A percentile compares a stretch with the other conserved stretches of the same genome.
These are phyloP conservation scores for Gyromitra esculenta DNA, from an alignment of 2,329 filamentous ascomycete species.

Conservation along the genomic window DNA sequence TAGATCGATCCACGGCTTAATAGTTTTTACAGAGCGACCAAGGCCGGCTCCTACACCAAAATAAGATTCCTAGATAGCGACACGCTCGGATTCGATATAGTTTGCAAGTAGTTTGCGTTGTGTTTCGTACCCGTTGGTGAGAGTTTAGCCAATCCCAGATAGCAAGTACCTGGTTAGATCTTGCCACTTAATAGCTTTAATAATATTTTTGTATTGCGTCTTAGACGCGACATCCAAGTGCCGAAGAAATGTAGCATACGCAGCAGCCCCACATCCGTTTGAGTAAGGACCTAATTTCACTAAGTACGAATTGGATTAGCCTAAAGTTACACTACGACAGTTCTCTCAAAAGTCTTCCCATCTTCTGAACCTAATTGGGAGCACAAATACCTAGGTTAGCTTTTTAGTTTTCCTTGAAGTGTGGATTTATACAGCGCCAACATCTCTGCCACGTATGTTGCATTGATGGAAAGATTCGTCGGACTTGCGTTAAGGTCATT, in stretches of 20 bases:
- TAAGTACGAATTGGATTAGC: background rate
- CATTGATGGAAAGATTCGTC: conserved; percentile 16
- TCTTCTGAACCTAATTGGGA: background rate
- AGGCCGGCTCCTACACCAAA: conserved; percentile 46
- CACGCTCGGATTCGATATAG: conserved; percentile 12
- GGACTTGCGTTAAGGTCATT: conserved; percentile 55
- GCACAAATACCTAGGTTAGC: background rate
- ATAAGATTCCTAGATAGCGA: conserved; percentile 35
- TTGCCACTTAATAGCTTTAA: conserved; percentile 8
- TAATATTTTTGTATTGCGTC: background rate
- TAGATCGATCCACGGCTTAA: conserved; percentile 71
- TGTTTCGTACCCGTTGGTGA: conserved; percentile 35
- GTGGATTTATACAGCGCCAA: conserved; percentile 23
- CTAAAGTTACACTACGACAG: background rate
- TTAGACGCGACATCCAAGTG: conserved; percentile 24
- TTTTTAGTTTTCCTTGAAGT: conserved; percentile 59
- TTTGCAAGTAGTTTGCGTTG: conserved; percentile 31
- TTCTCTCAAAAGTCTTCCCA: background rate
- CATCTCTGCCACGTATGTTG: conserved; percentile 36
- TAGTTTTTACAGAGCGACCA: conserved; percentile 66
- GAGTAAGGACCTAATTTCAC: conserved; percentile 37
- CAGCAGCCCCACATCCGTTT: conserved; percentile 17
- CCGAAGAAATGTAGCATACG: conserved; percentile 14
- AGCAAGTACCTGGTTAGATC: conserved; percentile 35
- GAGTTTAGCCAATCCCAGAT: conserved; percentile 23